Evolutionary conservation across 768 basidiomycete genomes (phyloP), one percentile per base, ranked within the genome.

Genomic region (Kwoniella sp.): DNA sequence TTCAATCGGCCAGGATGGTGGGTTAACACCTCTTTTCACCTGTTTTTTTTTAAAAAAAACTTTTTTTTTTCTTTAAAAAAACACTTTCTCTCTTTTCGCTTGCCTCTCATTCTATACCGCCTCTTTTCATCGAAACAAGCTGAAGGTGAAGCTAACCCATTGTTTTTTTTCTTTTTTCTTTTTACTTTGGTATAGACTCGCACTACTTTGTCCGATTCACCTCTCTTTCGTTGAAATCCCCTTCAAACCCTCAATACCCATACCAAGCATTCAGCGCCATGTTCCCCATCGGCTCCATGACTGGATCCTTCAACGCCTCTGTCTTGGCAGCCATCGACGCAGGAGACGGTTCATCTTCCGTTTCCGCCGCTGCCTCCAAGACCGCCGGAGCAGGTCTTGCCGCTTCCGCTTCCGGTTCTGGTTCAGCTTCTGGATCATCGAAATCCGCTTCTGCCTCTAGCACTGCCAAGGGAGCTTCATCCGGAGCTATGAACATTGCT

Each of bases 201-300:
- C 71, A 74, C 63, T 81, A 80, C 83, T 93, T 93, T 83, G 84
- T 93, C 74, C 89, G 90, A 52, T 81, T 89, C 72, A 85, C 88
- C 62, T 91, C 90, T 0, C 67, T 83, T 36, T 70, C 37, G 58
- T 68, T 85, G 48, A 88, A 83, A 77, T 86, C 88, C 75, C 51
- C 86, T 27, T 72, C 74, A 1, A 76, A 84, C 59, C 80, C 87
- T 15, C 81, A 85, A 58, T 88, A 82, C 81, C 84, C 84, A 2
- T 85, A 84, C 49, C 81, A 88, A 67, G 86, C 90, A 0, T 94
- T 91, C 83, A 90, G 90, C 7, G 85, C 91, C 83, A 82, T 82
- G 90, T 91, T 68, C 22, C 29, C 51, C 25, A 66, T 67, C 49
- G 44, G 33, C 19, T 30, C 66, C 60, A 91, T 91, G 91, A 84